Conservation (phyloP, 192 early-diverging fungal species). For the Coemansia sp. region DNA sequence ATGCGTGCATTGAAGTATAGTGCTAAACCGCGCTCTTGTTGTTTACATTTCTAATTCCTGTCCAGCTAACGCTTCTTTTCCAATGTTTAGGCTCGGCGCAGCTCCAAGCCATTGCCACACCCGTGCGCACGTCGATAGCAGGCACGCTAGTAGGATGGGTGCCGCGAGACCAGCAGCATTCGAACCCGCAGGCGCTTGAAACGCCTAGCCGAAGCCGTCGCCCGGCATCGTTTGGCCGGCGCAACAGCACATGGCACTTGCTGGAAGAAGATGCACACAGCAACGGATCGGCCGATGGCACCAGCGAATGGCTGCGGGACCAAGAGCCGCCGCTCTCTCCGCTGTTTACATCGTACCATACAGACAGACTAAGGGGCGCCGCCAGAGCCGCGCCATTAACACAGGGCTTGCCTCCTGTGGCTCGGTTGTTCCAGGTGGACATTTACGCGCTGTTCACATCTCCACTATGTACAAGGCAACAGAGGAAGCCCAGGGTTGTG, state of each 20-base stretch:
- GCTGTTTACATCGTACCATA: slow-evolving; percentile 36
- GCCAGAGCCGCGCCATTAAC: background rate
- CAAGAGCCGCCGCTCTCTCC: slow-evolving; percentile 50
- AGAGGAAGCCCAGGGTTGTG: slow-evolving; percentile 15
- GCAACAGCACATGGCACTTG: slow-evolving; percentile 1
- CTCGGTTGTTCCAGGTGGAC: slow-evolving; percentile 31
- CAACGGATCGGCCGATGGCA: background rate
- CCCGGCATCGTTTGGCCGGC: background rate
- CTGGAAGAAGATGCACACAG: background rate
- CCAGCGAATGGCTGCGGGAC: slow-evolving; percentile 39
- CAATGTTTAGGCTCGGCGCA: background rate
- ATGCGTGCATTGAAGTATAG: background rate
- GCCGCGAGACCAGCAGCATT: slow-evolving; percentile 5
- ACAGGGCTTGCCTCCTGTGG: background rate
- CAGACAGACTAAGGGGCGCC: background rate
- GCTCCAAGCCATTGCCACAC: slow-evolving; percentile 6
- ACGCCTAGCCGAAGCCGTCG: background rate
- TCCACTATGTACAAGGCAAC: slow-evolving; percentile 12
- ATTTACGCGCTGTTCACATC: slow-evolving; percentile 36
- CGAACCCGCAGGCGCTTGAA: background rate
- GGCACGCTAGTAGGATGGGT: slow-evolving; percentile 21
- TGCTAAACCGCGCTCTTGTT: background rate
- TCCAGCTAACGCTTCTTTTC: no score
- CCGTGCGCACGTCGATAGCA: slow-evolving; percentile 26
- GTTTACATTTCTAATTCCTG: slow-evolving; percentile 4